Evolutionary conservation across 2,329 filamentous ascomycete species (phyloP), one percentile per base, ranked within the genome.

Genomic region (Dendryphion nanum): DNA sequence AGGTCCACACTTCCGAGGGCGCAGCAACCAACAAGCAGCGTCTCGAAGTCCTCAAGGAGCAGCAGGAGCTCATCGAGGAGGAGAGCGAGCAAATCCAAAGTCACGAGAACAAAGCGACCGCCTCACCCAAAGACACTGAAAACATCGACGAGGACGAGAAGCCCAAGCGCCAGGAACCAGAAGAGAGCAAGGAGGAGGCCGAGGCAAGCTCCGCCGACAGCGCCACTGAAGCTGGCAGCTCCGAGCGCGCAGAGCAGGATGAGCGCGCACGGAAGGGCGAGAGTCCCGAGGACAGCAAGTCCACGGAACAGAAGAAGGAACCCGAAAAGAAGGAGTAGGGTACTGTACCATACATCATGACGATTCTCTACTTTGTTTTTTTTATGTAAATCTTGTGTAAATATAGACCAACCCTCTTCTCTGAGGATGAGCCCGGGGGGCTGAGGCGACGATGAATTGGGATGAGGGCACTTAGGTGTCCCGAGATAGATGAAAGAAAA

Each of bases 1-100:
- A 98, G 72, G 89, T 98, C 7, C 89, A 96, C 76, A 95, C 85
- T 45, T 90, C 91, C 33, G 93, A 98, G 71, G 93, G 93, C 45
- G 91, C 90, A 8, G 93, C 93, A 17, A 98, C 93, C 50, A 98
- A 98, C 80, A 96, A 94, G 78, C 93, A 97, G 76, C 86, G 93
- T 65, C 85, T 98, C 29, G 93, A 98, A 74, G 93, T 98, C 13
- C 79, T 98, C 63, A 94, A 89, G 78, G 93, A 98, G 74, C 93
- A 98, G 74, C 87, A 98, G 67, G 93, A 96, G 65, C 81, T 98
- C 47, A 98, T 98, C 41, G 85, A 95, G 48, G 93, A 98, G 64
- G 93, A 98, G 75, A 94, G 91, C 48, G 81, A 93, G 73, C 91
- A 98, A 72, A 86, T 87, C 58, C 79, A 89, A 62, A 80, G 85